phyloP scores from a whole-genome alignment of 2,329 filamentous ascomycete species.

The Macroventuria anomochaeta region DNA sequence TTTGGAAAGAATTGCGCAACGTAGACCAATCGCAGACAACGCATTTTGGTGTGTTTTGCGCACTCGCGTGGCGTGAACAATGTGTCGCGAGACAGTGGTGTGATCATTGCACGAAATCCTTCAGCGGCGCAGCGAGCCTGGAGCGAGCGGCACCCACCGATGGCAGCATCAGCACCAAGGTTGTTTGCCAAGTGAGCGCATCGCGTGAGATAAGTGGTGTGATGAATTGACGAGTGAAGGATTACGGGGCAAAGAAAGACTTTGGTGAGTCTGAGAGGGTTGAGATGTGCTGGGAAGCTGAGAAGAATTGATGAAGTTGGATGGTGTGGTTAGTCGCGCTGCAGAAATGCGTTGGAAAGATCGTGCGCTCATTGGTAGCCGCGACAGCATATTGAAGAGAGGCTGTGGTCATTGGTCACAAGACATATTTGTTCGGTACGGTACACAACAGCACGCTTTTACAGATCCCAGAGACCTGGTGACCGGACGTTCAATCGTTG shows the following conservation, averaged over 20 bases:
- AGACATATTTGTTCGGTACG: not conserved
- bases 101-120: constrained; percentile 24
- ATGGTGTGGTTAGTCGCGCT: not conserved
- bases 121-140: not conserved
- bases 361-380: not conserved
- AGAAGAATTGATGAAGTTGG: too few relatives aligned
- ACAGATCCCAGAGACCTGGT: not conserved
- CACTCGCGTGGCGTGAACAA: constrained; percentile 13
- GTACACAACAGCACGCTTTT: not conserved
- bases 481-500: not conserved
- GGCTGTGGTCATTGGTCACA: not conserved
- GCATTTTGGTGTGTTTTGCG: not conserved
- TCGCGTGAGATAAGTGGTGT: constrained; percentile 19
- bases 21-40: not conserved
- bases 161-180: constrained; percentile 18
- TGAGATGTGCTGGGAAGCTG: too few relatives aligned
- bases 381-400: not conserved
- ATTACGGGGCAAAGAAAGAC: not conserved
- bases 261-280: too few relatives aligned
- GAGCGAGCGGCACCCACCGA: constrained; percentile 28
- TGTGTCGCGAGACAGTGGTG: constrained; percentile 33
- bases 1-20: not conserved
- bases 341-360: not conserved
- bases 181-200: not conserved
- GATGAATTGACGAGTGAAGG: not conserved